Conservation (phyloP, 2,329 filamentous ascomycete genomes). For the Aspergillus ustus region DNA sequence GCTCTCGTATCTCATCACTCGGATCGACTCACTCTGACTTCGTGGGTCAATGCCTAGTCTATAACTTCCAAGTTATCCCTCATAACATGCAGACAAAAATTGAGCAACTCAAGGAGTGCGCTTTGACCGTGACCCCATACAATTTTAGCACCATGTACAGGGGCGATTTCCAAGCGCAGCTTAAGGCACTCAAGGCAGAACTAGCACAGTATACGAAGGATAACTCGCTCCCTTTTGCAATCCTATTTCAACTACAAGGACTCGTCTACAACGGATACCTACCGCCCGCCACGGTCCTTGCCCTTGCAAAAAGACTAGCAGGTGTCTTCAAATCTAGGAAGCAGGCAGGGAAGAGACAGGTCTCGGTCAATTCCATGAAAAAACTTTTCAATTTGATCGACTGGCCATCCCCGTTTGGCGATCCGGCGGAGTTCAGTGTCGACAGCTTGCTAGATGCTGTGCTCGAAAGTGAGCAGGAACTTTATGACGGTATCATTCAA, state of each 20-base stretch:
- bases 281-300: constrained; percentile 56
- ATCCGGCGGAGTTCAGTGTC: constrained; percentile 49
- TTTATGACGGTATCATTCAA: constrained; percentile 27
- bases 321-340: constrained; percentile 33
- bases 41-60: constrained; percentile 48
- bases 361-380: constrained; percentile 60
- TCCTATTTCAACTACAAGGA: constrained; percentile 66
- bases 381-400: constrained; percentile 59
- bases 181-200: constrained; percentile 36
- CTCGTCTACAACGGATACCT: constrained; percentile 68
- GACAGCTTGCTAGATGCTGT: constrained; percentile 48
- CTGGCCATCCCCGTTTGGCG: constrained; percentile 57
- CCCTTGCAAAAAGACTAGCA: constrained; percentile 53
- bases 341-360: constrained; percentile 34
- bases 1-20: constrained; percentile 14
- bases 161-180: background rate
- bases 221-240: constrained; percentile 52
- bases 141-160: background rate
- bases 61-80: constrained; percentile 42
- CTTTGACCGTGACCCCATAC: constrained; percentile 17
- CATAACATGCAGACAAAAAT: constrained; percentile 32
- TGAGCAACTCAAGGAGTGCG: constrained; percentile 28
- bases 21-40: constrained; percentile 12
- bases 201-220: constrained; percentile 37
- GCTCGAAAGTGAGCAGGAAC: constrained; percentile 46